Base-by-base conservation (phyloP, 2,329 filamentous ascomycete genomes). In the Chalaropsis thielavioides region DNA sequence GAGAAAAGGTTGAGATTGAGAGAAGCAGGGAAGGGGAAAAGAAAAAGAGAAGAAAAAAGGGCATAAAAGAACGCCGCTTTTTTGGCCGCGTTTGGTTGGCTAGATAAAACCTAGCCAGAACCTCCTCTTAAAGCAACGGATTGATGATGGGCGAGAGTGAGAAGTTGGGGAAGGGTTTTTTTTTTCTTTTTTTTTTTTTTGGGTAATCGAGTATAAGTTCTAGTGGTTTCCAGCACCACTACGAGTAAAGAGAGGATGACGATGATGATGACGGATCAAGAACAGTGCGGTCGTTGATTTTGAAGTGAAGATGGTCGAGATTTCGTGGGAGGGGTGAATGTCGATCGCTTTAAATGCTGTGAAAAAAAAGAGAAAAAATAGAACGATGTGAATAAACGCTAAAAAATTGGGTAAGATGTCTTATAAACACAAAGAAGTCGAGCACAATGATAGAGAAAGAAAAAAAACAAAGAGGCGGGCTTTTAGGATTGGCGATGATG, bases 1-100 rank as follows among this genome's bases (percentile, higher is more conserved):
- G 17, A 63, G n/a, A 46, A 44, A 44, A 65, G 63, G 44, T 19
- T 51, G 31, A 61, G n/a, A n/a, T n/a, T n/a, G n/a, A n/a, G n/a
- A n/a, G 58, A 61, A 59, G 46, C 60, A 38, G 8, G 4, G 7
- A 56, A 31, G 13, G 27, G 41, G 24, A 46, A 62, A 13, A 19
- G 35, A 35, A 35, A 10, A 44, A 44, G 7, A 31, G 27, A 31
- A 41, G 27, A 15, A 22, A 56, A 43, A 58, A 35, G 17, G 46
- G 27, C 27, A 58, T 13, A 58, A 54, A 64, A 64, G 38, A 35
- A 35, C 27, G 13, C 51, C 35, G 51, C 2, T 8, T 38, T 58
- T 35, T 35, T 19, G 27, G 24, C 17, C 35, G 51, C 51, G 51
- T 58, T 35, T 58, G 51, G 51, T 58, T 58, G 51, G 51, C 27